Base-by-base conservation (phyloP, 345 rosid species). In the Noccaea bulbosa region DNA sequence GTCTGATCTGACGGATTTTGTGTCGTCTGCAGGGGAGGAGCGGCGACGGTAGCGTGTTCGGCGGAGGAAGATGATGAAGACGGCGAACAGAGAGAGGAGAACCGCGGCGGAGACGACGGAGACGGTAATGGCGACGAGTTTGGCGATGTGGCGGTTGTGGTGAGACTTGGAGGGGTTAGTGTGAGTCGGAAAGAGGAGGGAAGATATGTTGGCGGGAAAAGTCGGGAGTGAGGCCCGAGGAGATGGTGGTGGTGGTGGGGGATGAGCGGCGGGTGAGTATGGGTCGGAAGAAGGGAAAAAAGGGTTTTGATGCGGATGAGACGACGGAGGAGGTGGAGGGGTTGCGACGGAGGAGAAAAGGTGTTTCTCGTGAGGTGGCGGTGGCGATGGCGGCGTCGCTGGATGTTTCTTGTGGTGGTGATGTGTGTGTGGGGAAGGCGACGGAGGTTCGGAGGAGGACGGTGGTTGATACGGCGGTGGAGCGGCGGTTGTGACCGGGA, bases 131-230 rank as follows among this genome's bases (percentile, higher is more conserved):
- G 90, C 72, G 43, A 87, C 49, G 59, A 84, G 70, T 16, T 46
- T 68, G 12, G 83, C 56, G 38, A 82, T 33, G 34, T 62, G 55
- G 35, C 62, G 85, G 46, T 59, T 80, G 65, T 47, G 77, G 71
- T 1, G 76, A n/a, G 69, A 40, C 11, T 76, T 63, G 5, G 81
- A 43, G 16, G 71, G 24, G 11, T 73, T 43, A n/a, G 73, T 33
- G 68, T 81, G 73, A 17, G 78, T 80, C 14, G 97, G 94, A 55
- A 87, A 52, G 73, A 86, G 86, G 53, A 92, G 83, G 45, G 92
- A 85, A 47, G 98, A 88, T 53, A 91, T 85, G 82, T 94, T 91
- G 61, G 99, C 97, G 45, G 99, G 99, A 56, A 94, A 89, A 32
- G 99, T 82, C 5, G 85, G 78, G 67, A 84, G 76, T 11, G 79